phyloP scores from a whole-genome alignment of 768 basidiomycete genomes.

The Collybiopsis confluens region DNA sequence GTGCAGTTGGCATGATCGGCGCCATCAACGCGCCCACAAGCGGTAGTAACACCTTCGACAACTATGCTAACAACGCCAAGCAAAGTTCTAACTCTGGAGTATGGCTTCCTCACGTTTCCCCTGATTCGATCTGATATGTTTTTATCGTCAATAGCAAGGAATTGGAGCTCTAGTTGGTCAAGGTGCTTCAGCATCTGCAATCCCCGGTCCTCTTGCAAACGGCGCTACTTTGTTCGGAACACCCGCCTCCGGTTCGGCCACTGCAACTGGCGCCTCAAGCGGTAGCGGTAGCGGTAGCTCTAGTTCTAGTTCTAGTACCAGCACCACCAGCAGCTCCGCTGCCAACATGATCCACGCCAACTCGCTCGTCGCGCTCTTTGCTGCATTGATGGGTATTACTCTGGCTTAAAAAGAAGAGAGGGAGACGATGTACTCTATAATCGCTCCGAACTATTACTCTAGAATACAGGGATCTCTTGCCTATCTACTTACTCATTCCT shows the following conservation, averaged over 20 bases:
- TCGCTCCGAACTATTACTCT: background rate
- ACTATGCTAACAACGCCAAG: conserved; percentile 31
- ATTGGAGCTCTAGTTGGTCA: conserved; percentile 37
- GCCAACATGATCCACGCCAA: background rate
- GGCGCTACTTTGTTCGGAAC: conserved; percentile 25
- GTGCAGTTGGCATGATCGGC: conserved; percentile 39
- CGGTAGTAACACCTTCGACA: conserved; percentile 36
- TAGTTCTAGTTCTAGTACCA: background rate
- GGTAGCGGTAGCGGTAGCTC: background rate
- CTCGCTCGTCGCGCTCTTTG: background rate
- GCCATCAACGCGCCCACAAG: conserved; percentile 47
- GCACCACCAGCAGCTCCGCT: background rate
- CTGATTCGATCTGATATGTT: background rate
- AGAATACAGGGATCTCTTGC: no score
- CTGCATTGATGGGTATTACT: conserved; percentile 1
- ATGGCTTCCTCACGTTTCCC: conserved; percentile 14
- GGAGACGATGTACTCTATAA: no score
- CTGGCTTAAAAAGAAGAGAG: no score
- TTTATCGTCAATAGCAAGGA: conserved; percentile 29
- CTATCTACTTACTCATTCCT: no score
- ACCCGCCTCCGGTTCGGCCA: conserved; percentile 12
- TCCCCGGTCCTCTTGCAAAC: conserved; percentile 34
- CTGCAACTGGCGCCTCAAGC: background rate
- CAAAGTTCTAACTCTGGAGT: conserved; percentile 26
- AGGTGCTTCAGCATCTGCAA: conserved; percentile 44